Conservation (phyloP, 208 protist species). For the Crithidia bombi region DNA sequence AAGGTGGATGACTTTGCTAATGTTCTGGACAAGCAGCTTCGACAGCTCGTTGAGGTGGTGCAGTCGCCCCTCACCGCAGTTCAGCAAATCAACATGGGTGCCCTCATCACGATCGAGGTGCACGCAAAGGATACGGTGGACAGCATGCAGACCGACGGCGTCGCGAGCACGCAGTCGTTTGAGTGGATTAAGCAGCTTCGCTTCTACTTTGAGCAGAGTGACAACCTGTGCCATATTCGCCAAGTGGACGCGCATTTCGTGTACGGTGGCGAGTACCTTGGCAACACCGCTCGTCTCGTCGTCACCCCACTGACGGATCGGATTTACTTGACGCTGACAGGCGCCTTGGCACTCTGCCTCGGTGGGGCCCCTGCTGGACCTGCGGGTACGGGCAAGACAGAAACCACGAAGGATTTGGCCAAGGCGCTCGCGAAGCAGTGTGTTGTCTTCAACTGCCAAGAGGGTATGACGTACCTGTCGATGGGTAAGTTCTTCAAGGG, state of each 20-base stretch:
- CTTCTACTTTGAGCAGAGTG: constrained; percentile 95
- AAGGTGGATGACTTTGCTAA: constrained; percentile 66
- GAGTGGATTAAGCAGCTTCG: constrained; percentile 98
- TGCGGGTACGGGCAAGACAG: constrained; percentile 98
- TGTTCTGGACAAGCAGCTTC: constrained; percentile 79
- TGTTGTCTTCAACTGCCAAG: constrained; percentile 98
- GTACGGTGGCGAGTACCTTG: constrained; percentile 98
- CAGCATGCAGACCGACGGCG: constrained; percentile 64
- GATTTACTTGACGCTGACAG: constrained; percentile 97
- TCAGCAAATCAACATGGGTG: constrained; percentile 94
- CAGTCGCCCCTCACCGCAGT: constrained; percentile 86
- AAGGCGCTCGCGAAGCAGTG: constrained; percentile 98
- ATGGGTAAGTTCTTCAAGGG: constrained; percentile 99
- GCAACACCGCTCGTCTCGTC: constrained; percentile 96
- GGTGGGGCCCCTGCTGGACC: constrained; percentile 96
- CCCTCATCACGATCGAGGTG: constrained; percentile 98
- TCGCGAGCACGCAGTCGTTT: constrained; percentile 88
- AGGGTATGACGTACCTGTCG: constrained; percentile 95
- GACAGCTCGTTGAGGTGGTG: constrained; percentile 92
- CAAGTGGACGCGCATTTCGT: constrained; percentile 95
- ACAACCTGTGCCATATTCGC: constrained; percentile 88
- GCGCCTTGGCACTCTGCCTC: constrained; percentile 92
- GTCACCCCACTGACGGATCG: constrained; percentile 97
- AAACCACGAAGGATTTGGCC: constrained; percentile 98
- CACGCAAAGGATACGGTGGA: constrained; percentile 96